Evolutionary conservation across 306 rosid genomes (phyloP), one percentile per base, ranked within the genome.

Genomic region (Prosopis cineraria): DNA sequence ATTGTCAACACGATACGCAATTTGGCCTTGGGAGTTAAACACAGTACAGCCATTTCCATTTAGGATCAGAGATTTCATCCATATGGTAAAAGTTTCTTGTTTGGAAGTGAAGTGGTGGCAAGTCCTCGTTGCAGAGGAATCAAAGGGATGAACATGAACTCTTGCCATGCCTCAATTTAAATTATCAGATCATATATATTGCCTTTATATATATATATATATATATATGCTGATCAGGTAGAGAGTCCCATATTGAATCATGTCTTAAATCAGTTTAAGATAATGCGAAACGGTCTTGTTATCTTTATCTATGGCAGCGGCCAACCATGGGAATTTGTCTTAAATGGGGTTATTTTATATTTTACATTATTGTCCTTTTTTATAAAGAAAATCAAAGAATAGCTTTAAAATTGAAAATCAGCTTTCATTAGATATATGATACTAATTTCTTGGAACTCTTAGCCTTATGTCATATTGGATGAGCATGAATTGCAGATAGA

Each of bases 51-150:
- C 97, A 14, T 87, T 86, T 62, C 95, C 87, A 33, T 81, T 84
- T 3, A 85, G 70, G 5, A 92, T 86, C 6, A 90, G 87, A 59
- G 97, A 90, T 55, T 90, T 92, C 97, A 90, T 90, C 97, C 97
- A 92, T 27, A 88, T 76, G 29, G 97, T 92, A 85, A 90, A 90
- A 47, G 83, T 90, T 52, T 88, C 95, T 84, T 87, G 90, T 59
- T 87, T 82, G 20, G 91, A 90, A 74, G 88, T 79, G 78, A 82
- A 63, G 69, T 72, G 78, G 69, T 72, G 78, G 73, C 37, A 36
- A 71, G 83, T 40, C n/a, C n/a, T n/a, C 36, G 83, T 45, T 41
- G 79, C 16, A 60, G 83, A 84, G 19, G 86, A 82, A 70, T 55
- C 24, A 34, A 76, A 39, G 29, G 97, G 97, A 53, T 90, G 88